Evolutionary conservation across 352 stramenopile species (phyloP).

Genomic region (Globisporangium takayamanum): DNA sequence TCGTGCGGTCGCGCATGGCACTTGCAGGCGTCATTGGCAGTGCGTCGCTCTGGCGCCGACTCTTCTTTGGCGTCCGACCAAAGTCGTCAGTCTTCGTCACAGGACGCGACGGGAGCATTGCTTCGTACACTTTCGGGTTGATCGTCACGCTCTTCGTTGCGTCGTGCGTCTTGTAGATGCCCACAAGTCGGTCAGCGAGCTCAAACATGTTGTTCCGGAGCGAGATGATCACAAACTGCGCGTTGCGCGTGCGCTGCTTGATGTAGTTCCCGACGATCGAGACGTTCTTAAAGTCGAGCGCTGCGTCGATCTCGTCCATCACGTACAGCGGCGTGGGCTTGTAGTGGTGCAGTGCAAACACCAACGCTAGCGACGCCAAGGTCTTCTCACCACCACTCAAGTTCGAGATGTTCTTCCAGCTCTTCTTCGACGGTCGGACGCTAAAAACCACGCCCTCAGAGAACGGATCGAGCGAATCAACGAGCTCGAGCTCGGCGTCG

Average conservation of each 20-base stretch:
- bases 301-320: conserved; percentile 95
- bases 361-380: conserved; percentile 96
- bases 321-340: conserved; percentile 99
- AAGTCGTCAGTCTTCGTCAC: background rate
- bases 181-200: conserved; percentile 97
- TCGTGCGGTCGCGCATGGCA: conserved; percentile 35
- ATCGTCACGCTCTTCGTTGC: conserved; percentile 99
- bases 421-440: conserved; percentile 99
- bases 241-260: conserved; percentile 98
- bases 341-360: conserved; percentile 99
- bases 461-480: conserved; percentile 99
- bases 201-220: conserved; percentile 99
- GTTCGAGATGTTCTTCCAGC: conserved; percentile 99
- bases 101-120: conserved; percentile 16
- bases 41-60: conserved; percentile 5
- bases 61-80: conserved; percentile 14
- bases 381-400: conserved; percentile 99
- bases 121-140: conserved; percentile 90
- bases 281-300: conserved; percentile 99
- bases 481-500: conserved; percentile 98
- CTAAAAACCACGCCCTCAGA: conserved; percentile 99
- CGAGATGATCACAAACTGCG: conserved; percentile 99
- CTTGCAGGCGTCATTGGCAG: conserved; percentile 3
- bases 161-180: conserved; percentile 99
- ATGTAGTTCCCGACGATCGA: conserved; percentile 99